Percentiles rank a stretch among this genome's conserved stretches.
phyloP scores from a whole-genome alignment of 345 rosid species.

The Brassica carinata region DNA sequence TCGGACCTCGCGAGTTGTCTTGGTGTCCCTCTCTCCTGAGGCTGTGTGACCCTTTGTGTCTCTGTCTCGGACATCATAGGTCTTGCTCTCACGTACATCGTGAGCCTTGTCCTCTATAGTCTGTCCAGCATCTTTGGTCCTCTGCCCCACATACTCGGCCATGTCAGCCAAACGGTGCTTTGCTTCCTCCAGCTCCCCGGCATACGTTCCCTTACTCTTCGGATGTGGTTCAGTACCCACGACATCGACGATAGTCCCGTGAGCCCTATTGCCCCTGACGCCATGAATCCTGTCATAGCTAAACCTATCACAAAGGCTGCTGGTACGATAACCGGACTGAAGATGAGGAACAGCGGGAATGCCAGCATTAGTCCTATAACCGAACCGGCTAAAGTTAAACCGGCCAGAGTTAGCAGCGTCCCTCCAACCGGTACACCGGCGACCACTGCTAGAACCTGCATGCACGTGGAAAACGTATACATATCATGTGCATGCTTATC shows the following conservation, averaged over 20 bases:
- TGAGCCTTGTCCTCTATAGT: constrained; percentile 55
- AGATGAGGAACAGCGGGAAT: constrained; percentile 66
- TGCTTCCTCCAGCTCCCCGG: constrained; percentile 56
- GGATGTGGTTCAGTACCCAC: constrained; percentile 50
- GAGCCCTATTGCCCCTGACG: constrained; percentile 73
- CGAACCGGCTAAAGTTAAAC: constrained; percentile 64
- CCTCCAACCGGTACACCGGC: constrained; percentile 61
- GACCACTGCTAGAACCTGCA: constrained; percentile 57
- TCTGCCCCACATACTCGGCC: constrained; percentile 58
- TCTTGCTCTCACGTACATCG: constrained; percentile 44
- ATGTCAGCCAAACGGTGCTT: constrained; percentile 51
- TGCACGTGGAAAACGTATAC: not conserved
- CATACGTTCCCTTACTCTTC: constrained; percentile 40
- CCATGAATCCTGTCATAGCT: constrained; percentile 60
- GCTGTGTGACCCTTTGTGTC: constrained; percentile 29
- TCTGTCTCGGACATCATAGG: constrained; percentile 20
- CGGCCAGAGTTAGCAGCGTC: constrained; percentile 64
- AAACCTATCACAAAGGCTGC: constrained; percentile 58
- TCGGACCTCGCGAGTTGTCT: constrained; percentile 39
- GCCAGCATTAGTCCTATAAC: constrained; percentile 59
- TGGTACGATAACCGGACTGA: constrained; percentile 82
- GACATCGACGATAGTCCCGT: constrained; percentile 68
- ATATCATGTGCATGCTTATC: not conserved
- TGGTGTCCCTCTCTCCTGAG: constrained; percentile 25
- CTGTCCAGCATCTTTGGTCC: constrained; percentile 70